Conservation (phyloP, 495 filamentous ascomycete species). For the Pseudevernia furfuracea region DNA sequence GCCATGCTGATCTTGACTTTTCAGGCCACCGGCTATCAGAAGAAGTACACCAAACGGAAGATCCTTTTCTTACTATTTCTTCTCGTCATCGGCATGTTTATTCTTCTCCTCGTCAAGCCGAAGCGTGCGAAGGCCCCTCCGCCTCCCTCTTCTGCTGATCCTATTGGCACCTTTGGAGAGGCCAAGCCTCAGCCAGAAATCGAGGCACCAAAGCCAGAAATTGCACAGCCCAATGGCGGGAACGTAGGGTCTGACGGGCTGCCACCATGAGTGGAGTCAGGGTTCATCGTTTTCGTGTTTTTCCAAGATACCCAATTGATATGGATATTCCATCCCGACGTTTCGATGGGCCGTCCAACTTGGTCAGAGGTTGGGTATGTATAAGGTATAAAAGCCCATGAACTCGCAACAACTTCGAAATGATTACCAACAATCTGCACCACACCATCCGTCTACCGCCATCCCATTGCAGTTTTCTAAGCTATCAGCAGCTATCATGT, state of each 20-base stretch:
- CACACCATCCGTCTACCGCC: neutral
- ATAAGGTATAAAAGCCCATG: neutral
- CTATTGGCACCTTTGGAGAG: slow-evolving; percentile 13
- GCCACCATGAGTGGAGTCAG: slow-evolving; percentile 4
- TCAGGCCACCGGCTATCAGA: slow-evolving; percentile 77
- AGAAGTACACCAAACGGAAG: slow-evolving; percentile 80
- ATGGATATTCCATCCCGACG: neutral
- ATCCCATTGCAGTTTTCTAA: neutral
- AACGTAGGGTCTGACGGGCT: slow-evolving; percentile 1
- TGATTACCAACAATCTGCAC: neutral
- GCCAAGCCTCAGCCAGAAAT: slow-evolving; percentile 11
- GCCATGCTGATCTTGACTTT: slow-evolving; percentile 1
- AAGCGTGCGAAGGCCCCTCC: slow-evolving; percentile 35
- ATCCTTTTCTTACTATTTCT: slow-evolving; percentile 79
- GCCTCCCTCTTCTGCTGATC: slow-evolving; percentile 11
- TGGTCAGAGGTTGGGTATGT: neutral
- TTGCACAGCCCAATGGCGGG: slow-evolving; percentile 15
- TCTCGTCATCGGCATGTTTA: slow-evolving; percentile 76
- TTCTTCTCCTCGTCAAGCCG: slow-evolving; percentile 78
- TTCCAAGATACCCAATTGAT: slow-evolving; percentile 18
- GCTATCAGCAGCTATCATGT: neutral
- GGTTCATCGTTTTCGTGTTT: neutral
- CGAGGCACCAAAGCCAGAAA: slow-evolving; percentile 6
- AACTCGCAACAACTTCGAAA: neutral
- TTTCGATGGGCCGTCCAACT: neutral